These are phyloP conservation scores for Geoglossum cookeanum DNA, from an alignment of 2,329 filamentous ascomycete species.

Conservation along the genomic window DNA sequence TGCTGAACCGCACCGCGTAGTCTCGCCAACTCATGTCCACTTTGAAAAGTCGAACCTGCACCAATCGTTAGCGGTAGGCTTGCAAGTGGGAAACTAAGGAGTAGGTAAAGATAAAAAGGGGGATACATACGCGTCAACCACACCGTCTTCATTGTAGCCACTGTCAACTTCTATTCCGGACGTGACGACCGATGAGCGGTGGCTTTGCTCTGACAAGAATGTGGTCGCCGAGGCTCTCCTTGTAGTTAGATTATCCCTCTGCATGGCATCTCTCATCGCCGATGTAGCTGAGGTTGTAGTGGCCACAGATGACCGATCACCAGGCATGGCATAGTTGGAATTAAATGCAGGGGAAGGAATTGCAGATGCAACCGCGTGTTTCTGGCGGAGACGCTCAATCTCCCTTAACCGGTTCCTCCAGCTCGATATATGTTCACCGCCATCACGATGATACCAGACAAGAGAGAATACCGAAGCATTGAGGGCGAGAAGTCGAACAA, in stretches of 20 bases:
- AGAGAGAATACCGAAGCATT: slow-evolving; percentile 86
- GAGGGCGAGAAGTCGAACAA: slow-evolving; percentile 73
- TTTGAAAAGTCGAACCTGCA: not conserved
- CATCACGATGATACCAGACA: slow-evolving; percentile 66
- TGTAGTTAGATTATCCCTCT: not conserved
- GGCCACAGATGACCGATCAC: not conserved
- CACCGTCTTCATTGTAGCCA: not conserved
- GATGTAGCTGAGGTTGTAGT: not conserved
- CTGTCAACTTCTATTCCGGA: not conserved
- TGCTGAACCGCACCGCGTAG: not conserved
- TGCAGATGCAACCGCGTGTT: not conserved
- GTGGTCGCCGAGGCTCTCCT: not conserved
- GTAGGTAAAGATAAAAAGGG: not conserved
- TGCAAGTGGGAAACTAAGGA: not conserved
- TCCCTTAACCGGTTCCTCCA: slow-evolving; percentile 78
- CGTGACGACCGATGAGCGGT: not conserved
- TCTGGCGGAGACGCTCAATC: slow-evolving; percentile 62
- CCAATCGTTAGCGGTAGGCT: not conserved
- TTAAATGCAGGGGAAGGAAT: not conserved
- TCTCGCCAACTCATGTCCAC: not conserved
- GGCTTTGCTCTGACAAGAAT: slow-evolving; percentile 1
- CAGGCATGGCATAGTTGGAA: not conserved
- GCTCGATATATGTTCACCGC: slow-evolving; percentile 67
- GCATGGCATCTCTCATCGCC: not conserved
- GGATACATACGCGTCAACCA: not conserved